Conservation (phyloP, 208 protist species). For the Angomonas desouzai region DNA sequence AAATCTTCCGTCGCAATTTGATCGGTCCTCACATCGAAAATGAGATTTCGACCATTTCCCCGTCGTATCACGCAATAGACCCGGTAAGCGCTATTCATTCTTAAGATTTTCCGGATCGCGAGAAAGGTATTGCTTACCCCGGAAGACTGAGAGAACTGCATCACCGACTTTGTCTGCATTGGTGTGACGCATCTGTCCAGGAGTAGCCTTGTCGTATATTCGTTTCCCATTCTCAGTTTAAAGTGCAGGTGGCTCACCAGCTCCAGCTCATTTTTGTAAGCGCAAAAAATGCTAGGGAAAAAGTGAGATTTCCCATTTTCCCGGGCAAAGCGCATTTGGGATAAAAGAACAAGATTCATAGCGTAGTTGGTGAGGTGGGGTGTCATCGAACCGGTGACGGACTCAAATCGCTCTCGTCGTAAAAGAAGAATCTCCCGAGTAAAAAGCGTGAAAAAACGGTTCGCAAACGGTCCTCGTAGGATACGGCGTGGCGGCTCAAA, state of each 20-base stretch:
- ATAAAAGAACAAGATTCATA: neutral
- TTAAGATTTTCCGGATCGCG: conserved; percentile 14
- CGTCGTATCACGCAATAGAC: neutral
- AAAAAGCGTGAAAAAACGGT: neutral
- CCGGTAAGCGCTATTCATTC: neutral
- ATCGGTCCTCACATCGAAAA: neutral
- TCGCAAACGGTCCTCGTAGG: neutral
- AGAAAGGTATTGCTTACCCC: conserved; percentile 17
- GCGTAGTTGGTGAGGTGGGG: neutral
- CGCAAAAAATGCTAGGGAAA: neutral
- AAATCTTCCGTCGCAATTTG: neutral
- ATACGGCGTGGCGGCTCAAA: neutral
- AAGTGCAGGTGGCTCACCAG: conserved; percentile 36
- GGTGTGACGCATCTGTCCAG: conserved; percentile 34
- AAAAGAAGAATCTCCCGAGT: neutral
- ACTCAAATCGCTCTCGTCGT: neutral
- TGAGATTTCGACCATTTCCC: neutral
- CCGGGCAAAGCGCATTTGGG: neutral
- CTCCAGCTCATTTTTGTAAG: conserved; percentile 23
- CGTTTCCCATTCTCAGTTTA: conserved; percentile 27
- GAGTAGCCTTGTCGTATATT: conserved; percentile 28
- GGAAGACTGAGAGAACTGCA: conserved; percentile 35
- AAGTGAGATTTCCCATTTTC: neutral
- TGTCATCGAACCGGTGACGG: neutral
- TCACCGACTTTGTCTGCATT: conserved; percentile 30